These are phyloP conservation scores for Amoebophrya sp. DNA, from an alignment of 169 alveolate genomes.

Conservation along the genomic window DNA sequence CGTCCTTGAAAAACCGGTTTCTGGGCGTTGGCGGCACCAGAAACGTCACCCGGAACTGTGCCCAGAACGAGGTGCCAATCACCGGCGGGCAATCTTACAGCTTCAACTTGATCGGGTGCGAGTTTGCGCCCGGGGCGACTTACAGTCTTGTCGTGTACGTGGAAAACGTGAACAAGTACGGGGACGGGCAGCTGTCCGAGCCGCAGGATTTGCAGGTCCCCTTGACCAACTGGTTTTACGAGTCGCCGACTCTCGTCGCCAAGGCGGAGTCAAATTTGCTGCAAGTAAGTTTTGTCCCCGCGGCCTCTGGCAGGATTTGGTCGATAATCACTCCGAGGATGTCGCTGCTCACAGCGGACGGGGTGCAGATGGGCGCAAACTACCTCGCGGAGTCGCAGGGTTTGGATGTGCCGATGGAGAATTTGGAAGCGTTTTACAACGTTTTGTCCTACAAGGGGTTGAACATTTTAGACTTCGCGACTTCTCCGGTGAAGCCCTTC, in stretches of 20 bases:
- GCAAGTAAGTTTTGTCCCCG: background rate
- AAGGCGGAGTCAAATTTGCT: background rate
- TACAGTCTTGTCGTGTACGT: background rate
- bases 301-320: background rate
- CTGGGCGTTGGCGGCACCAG: slow-evolving; percentile 4
- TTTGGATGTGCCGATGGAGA: slow-evolving; percentile 19
- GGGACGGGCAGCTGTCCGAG: background rate
- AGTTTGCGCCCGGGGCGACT: slow-evolving; percentile 3
- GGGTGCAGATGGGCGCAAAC: background rate
- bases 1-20: background rate
- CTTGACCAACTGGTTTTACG: background rate
- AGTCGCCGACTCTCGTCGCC: background rate
- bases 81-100: background rate
- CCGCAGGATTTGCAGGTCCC: background rate
- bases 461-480: slow-evolving; percentile 11
- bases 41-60: background rate
- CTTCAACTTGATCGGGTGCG: background rate
- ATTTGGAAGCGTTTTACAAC: background rate
- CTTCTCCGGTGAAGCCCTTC: background rate
- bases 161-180: slow-evolving; percentile 14
- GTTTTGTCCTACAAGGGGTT: background rate
- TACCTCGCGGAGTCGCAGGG: background rate
- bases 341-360: background rate
- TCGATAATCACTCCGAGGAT: background rate
- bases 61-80: background rate